Percentiles rank a stretch among this genome's conserved stretches.
These are phyloP conservation scores for Pseudogymnoascus destructans DNA, from an alignment of 2,329 filamentous ascomycete genomes.

Conservation along the genomic window DNA sequence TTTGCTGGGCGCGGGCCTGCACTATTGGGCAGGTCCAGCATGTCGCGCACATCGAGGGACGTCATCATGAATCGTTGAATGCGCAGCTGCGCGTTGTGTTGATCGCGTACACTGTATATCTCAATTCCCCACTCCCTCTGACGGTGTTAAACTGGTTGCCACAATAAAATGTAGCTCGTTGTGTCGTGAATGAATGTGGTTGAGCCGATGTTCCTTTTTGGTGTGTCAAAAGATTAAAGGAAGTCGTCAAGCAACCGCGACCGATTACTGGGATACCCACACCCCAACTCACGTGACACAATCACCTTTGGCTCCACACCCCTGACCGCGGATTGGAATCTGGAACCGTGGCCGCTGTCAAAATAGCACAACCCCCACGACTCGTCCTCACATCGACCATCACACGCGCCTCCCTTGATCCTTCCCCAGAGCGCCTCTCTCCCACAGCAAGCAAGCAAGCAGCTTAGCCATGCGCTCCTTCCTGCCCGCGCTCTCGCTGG, in stretches of 20 bases:
- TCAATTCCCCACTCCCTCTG: neutral
- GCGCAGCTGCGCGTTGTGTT: neutral
- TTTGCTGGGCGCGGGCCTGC: slow-evolving; percentile 51
- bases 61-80: slow-evolving; percentile 39
- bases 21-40: slow-evolving; percentile 62
- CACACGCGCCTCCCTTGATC: neutral
- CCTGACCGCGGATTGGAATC: slow-evolving; percentile 8
- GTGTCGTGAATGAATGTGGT: neutral
- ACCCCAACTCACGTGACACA: neutral
- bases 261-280: slow-evolving; percentile 2
- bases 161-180: neutral
- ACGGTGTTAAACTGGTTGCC: neutral
- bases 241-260: neutral
- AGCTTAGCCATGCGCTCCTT: slow-evolving; percentile 40
- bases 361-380: neutral
- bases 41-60: slow-evolving; percentile 73
- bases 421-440: too few species aligned
- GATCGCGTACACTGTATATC: neutral
- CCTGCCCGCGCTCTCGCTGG: slow-evolving; percentile 53
- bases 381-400: neutral
- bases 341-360: slow-evolving; percentile 8
- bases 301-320: neutral
- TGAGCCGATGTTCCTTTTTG: neutral
- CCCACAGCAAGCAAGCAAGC: neutral
- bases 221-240: neutral